These are phyloP conservation scores for Mortierella sp. DNA, from an alignment of 371 early-diverging fungal genomes.

Conservation along the genomic window DNA sequence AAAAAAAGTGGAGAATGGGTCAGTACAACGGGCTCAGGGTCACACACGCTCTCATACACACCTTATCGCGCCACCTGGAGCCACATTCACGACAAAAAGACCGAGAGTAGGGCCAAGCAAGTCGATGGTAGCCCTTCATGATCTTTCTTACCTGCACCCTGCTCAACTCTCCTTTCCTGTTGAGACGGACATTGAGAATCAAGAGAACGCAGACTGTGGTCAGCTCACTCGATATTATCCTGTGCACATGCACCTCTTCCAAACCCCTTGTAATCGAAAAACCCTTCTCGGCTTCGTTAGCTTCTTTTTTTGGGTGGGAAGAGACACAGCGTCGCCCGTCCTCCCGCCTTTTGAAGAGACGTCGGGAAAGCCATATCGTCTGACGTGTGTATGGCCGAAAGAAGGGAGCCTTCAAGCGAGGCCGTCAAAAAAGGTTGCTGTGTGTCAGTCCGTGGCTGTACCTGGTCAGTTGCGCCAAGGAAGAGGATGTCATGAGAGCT, in stretches of 20 bases:
- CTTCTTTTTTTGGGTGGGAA: conserved; percentile 13
- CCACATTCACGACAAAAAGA: neutral
- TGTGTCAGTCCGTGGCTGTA: conserved; percentile 15
- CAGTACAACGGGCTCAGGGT: neutral
- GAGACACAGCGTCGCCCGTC: neutral
- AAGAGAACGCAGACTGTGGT: neutral
- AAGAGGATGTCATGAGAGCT: conserved; percentile 52
- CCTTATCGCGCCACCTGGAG: neutral
- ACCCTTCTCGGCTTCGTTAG: neutral
- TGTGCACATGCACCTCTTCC: no score
- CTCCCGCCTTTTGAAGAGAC: neutral
- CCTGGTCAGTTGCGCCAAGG: conserved; percentile 49
- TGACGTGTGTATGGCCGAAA: no score
- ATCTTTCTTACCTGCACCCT: conserved; percentile 47
- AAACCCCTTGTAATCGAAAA: no score
- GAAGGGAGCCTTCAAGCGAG: no score
- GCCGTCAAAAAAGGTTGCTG: no score
- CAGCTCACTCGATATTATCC: neutral
- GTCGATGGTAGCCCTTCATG: no score
- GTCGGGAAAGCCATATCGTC: no score
- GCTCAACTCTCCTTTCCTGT: conserved; percentile 50
- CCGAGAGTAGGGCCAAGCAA: no score
- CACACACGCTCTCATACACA: no score
- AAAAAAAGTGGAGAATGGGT: neutral
- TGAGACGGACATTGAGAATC: neutral